Base-by-base conservation (phyloP, 2,329 filamentous ascomycete species). In the Monilinia polystroma region DNA sequence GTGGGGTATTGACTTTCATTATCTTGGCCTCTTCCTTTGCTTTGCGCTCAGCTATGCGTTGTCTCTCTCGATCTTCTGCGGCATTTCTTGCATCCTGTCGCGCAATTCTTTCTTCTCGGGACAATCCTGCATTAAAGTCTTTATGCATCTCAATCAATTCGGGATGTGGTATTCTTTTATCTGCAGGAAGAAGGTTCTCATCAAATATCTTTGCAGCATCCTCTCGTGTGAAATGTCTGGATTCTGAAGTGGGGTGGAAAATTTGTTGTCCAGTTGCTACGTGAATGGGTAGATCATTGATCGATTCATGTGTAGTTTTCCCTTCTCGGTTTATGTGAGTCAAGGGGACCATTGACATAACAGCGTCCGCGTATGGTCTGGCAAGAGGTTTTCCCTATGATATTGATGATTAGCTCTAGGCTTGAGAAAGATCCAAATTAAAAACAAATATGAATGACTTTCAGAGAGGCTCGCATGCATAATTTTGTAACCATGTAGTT, bases 401-500 rank as follows among this genome's bases (percentile, higher is more conserved):
- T 12, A 35, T 54, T 49, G 53, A 52, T 51, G 41, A 68, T 72
- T 68, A 74, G 71, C 71, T 71, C 54, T 41, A 53, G 47, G 64
- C 47, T 60, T n/a, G 26, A 67, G 52, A 63, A 8, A 64, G 67
- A 62, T 41, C 68, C 45, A 54, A 70, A 66, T 67, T 66, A 64
- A 20, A 62, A 66, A 18, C 11, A 45, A 29, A 57, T 64, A 43
- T 54, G 32, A 70, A 68, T 72, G 73, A 72, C 64, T 68, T 74
- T 92, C 89, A 92, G 89, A 89, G 86, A 89, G 86, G 86, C 83
- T 87, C 84, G 85, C 83, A 89, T 88, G 86, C 84, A 85, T 86
- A 81, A 82, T 82, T 85, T 84, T 90, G 83, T 94, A 94, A 97
- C 91, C 92, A 95, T 88, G 83, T 87, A 78, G 82, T 69, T 88